Conservation (phyloP, 139 green algal genomes). For the Zygnema cylindricum region DNA sequence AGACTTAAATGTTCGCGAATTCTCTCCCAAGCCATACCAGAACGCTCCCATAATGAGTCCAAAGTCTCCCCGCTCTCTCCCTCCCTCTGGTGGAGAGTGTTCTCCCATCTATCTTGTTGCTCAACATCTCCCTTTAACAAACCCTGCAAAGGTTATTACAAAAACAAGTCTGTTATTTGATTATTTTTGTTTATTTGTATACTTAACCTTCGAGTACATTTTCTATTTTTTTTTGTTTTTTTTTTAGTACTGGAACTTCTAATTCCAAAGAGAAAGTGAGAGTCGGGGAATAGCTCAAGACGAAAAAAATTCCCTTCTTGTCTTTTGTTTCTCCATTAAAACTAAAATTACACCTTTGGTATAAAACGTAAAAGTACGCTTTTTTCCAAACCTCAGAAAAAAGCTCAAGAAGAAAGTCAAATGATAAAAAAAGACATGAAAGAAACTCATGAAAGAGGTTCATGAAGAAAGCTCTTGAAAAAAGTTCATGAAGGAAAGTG, state of each 20-base stretch:
- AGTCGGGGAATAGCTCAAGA: not conserved
- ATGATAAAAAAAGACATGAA: too few species aligned
- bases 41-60: slow-evolving; percentile 19
- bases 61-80: slow-evolving; percentile 9
- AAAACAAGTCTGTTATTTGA: too few species aligned
- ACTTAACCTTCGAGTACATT: not conserved
- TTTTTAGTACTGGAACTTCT: not conserved
- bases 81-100: not conserved
- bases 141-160: slow-evolving; percentile 12
- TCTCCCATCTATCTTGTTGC: slow-evolving; percentile 28
- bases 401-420: too few species aligned
- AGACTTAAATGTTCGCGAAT: slow-evolving; percentile 7
- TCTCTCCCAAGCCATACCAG: slow-evolving; percentile 25
- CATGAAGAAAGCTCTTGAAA: too few species aligned
- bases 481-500: too few species aligned
- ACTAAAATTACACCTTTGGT: too few species aligned
- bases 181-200: too few species aligned
- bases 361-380: too few species aligned
- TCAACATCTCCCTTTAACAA: slow-evolving; percentile 7
- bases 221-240: not conserved
- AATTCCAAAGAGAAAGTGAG: not conserved
- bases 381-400: too few species aligned
- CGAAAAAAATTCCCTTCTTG: too few species aligned
- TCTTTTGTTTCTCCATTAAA: too few species aligned
- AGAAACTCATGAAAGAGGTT: too few species aligned